Conservation (phyloP, 768 basidiomycete species). For the Podaxis pistillaris region DNA sequence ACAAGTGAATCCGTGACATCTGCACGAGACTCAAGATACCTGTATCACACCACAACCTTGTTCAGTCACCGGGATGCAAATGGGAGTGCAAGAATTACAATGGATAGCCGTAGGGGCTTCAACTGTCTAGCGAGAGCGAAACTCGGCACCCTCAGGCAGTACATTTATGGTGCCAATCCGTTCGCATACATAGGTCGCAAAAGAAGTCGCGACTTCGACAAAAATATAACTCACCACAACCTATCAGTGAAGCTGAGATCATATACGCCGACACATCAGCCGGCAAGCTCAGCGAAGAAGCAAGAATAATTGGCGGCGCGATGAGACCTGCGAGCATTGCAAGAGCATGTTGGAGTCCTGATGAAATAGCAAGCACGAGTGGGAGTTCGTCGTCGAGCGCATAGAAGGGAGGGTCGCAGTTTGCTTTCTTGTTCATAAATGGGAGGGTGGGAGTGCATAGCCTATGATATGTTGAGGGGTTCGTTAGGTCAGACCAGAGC, state of each 20-base stretch:
- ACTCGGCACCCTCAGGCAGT: no score
- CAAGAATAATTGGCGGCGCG: constrained; percentile 81
- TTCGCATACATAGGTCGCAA: no score
- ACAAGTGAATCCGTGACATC: constrained; percentile 68
- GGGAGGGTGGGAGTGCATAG: constrained; percentile 71
- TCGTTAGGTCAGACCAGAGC: neutral
- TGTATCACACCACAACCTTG: constrained; percentile 21
- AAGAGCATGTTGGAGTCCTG: constrained; percentile 73
- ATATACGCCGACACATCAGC: constrained; percentile 64
- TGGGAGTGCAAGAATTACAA: neutral
- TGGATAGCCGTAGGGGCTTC: neutral
- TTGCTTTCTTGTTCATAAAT: constrained; percentile 38
- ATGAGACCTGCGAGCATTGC: constrained; percentile 85
- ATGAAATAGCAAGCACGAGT: constrained; percentile 66
- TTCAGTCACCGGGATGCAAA: neutral
- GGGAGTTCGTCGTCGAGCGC: constrained; percentile 72
- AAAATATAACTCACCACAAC: constrained; percentile 52
- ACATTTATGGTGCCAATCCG: no score
- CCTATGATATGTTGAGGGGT: constrained; percentile 24
- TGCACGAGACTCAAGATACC: constrained; percentile 77
- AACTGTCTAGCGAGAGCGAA: neutral
- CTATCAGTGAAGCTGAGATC: constrained; percentile 79
- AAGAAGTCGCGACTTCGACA: neutral
- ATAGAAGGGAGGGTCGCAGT: constrained; percentile 67
- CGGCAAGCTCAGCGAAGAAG: constrained; percentile 60